Base-by-base conservation (phyloP, 106 monocot genomes). In the Dactylorhiza incarnata region DNA sequence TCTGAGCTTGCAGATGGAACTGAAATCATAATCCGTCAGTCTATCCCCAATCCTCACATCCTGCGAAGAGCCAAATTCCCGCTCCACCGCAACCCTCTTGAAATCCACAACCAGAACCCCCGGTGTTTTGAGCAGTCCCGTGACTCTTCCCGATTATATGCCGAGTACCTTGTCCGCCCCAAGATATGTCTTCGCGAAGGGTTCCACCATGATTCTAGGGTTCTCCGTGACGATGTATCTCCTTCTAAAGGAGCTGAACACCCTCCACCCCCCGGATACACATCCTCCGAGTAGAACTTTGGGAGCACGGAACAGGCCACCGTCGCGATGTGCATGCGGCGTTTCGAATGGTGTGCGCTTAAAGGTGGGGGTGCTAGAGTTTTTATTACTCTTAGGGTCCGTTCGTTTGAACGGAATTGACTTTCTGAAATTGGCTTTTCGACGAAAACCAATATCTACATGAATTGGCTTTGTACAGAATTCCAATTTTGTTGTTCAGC, bases 121-220 rank as follows among this genome's bases (percentile, higher is more conserved):
- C 4, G 79, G 83, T 45, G 59, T 70, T 43, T 50, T 53, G n/a
- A 93, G 17, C 48, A 90, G 81, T 5, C 95, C 95, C 0, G 93
- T 96, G 2, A 88, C 90, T 56, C 82, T 85, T 3, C 93, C 95
- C 2, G 79, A 83, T 49, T 81, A 73, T 5, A 81, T 84, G 10
- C 93, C 95, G 3, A 93, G 26, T 8, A 96, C 95, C 77, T 84
- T 84, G 20, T 93, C 87, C 16, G 82, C 95, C 70, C 79, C 79
- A 15, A 96, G 82, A 61, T 90, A 90, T 15, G 74, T 81, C 81
- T 74, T 92, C 0, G 80, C 90, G 55, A 96, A 96, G n/a, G 76
- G 85, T 81, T 96, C 93, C 44, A 87, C 95, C 93, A 96, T 92
- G 3, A 93, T 67, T 59, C 86, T 83, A 1, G 95, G 95, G 58